These are phyloP conservation scores for Monosporozyma solicola DNA, from an alignment of 805 yeast genomes.

Conservation along the genomic window DNA sequence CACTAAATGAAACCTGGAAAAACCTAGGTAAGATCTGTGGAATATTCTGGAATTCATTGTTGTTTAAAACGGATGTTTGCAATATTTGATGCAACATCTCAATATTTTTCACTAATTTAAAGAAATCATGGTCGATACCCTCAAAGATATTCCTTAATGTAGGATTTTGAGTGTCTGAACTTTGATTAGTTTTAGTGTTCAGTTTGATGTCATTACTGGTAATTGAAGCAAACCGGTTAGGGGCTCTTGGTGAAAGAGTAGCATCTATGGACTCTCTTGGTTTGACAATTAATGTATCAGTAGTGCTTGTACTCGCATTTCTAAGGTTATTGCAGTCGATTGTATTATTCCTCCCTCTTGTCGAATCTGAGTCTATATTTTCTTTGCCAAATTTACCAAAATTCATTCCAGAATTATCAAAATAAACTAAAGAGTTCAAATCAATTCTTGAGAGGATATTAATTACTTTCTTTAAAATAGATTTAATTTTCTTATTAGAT, in stretches of 20 bases:
- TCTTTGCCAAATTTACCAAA: background rate
- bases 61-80: constrained; percentile 16
- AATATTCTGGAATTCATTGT: constrained; percentile 19
- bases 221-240: background rate
- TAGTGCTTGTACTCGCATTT: constrained; percentile 15
- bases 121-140: constrained; percentile 22
- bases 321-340: constrained; percentile 1
- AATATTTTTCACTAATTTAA: constrained; percentile 23
- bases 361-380: background rate
- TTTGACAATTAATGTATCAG: constrained; percentile 8
- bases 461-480: constrained; percentile 43
- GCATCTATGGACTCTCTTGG: constrained; percentile 2
- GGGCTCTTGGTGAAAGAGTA: background rate
- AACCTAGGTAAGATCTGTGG: constrained; percentile 70
- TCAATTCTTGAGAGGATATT: constrained; percentile 52
- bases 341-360: background rate
- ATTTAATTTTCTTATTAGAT: constrained; percentile 39
- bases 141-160: constrained; percentile 3
- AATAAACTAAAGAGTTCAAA: constrained; percentile 54
- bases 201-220: background rate
- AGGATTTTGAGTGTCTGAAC: background rate
- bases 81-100: constrained; percentile 23
- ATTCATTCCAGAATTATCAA: constrained; percentile 15
- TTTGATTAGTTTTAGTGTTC: background rate
- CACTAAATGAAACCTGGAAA: constrained; percentile 54